phyloP scores from a whole-genome alignment of 192 early-diverging fungal species.

The Hyaloraphidium curvatum region DNA sequence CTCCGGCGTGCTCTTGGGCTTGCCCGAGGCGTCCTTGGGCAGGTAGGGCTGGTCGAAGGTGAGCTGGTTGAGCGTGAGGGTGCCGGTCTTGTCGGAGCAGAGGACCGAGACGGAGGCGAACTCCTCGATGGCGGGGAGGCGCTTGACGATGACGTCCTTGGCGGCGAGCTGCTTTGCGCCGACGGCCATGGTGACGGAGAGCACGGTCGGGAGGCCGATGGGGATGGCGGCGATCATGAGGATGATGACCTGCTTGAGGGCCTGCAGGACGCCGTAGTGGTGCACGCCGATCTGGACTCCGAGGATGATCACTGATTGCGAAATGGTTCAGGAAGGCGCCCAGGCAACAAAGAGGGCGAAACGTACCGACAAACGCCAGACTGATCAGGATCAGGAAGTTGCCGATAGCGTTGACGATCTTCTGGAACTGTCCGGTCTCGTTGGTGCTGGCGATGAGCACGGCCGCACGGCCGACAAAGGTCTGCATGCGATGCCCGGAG shows the following conservation, averaged over 20 bases:
- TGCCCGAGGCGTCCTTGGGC: slow-evolving; percentile 2
- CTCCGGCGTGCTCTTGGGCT: slow-evolving; percentile 39
- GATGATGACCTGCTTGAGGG: slow-evolving; percentile 53
- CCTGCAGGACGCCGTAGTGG: slow-evolving; percentile 16
- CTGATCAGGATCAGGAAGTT: slow-evolving; percentile 81
- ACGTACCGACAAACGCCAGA: slow-evolving; percentile 33
- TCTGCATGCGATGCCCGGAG: too few species aligned
- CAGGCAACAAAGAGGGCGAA: neutral
- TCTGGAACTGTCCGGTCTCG: slow-evolving; percentile 94
- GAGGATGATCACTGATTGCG: slow-evolving; percentile 47
- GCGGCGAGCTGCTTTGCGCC: slow-evolving; percentile 71
- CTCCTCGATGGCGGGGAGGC: slow-evolving; percentile 83
- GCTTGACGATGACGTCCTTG: slow-evolving; percentile 82
- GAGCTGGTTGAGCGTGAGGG: slow-evolving; percentile 76
- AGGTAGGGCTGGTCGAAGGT: slow-evolving; percentile 73
- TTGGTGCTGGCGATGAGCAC: slow-evolving; percentile 79
- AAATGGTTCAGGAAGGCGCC: neutral
- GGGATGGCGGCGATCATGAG: slow-evolving; percentile 87
- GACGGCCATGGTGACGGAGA: slow-evolving; percentile 88
- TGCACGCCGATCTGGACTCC: slow-evolving; percentile 38
- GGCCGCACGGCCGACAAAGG: slow-evolving; percentile 90
- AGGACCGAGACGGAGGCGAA: slow-evolving; percentile 74
- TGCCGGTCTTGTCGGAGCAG: slow-evolving; percentile 76
- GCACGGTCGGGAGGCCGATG: slow-evolving; percentile 77
- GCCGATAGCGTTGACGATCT: slow-evolving; percentile 79